These are phyloP conservation scores for Stemphylium lycopersici DNA, from an alignment of 2,329 filamentous ascomycete genomes.

Conservation along the genomic window DNA sequence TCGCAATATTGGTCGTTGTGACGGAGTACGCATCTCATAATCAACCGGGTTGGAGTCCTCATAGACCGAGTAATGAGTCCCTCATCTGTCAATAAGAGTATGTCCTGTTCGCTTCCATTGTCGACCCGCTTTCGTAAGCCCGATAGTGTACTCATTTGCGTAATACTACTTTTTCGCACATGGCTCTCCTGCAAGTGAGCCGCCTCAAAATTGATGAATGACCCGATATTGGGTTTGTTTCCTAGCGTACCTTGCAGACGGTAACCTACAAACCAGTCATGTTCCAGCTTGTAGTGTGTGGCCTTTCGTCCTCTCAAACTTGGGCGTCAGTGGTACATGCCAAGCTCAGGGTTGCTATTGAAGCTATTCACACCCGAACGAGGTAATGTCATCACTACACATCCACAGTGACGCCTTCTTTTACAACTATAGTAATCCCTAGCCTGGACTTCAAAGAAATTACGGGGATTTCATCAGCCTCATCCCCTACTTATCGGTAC, in stretches of 20 bases:
- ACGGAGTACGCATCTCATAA: too few relatives aligned
- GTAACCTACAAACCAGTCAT: neutral
- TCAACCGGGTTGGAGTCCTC: too few relatives aligned
- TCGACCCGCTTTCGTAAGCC: too few relatives aligned
- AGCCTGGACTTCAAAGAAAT: constrained; percentile 6
- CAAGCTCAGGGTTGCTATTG: constrained; percentile 32
- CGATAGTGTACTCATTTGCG: neutral
- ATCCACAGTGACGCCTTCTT: constrained; percentile 19
- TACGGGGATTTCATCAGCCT: constrained; percentile 18
- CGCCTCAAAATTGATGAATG: neutral
- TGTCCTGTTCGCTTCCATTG: too few relatives aligned
- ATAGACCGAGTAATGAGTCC: too few relatives aligned
- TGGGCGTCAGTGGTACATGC: constrained; percentile 6
- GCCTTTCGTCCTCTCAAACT: neutral
- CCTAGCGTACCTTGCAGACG: neutral
- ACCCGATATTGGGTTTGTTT: neutral
- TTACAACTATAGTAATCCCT: constrained; percentile 22
- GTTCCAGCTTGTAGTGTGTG: neutral
- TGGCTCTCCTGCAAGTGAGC: constrained; percentile 1
- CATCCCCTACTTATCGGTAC: constrained; percentile 5
- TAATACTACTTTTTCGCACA: neutral
- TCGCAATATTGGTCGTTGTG: too few relatives aligned
- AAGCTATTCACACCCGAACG: constrained; percentile 40
- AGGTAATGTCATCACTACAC: constrained; percentile 18
- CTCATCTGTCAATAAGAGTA: too few relatives aligned